phyloP scores from a whole-genome alignment of 139 green algal species.

The Chlorella sp. region DNA sequence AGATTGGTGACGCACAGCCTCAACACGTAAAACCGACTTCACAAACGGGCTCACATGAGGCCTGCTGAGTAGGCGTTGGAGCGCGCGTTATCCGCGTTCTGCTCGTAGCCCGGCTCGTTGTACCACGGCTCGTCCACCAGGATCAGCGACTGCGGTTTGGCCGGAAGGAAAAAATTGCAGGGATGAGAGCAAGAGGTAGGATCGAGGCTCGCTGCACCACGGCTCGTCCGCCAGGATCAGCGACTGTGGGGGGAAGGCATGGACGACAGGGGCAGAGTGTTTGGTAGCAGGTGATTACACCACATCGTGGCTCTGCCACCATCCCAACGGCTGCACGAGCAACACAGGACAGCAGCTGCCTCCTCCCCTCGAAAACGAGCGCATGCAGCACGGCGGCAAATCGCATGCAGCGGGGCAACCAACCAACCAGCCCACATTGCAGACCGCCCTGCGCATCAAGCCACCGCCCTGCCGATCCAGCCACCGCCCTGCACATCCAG shows the following conservation, averaged over 20 bases:
- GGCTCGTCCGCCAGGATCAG: slow-evolving; percentile 64
- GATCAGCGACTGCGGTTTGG: background rate
- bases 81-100: slow-evolving; percentile 49
- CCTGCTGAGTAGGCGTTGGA: slow-evolving; percentile 36
- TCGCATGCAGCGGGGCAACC: background rate
- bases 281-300: too few species aligned
- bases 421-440: too few species aligned
- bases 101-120: slow-evolving; percentile 75
- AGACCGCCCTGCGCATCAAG: too few species aligned
- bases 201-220: slow-evolving; percentile 22
- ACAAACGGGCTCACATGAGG: slow-evolving; percentile 52
- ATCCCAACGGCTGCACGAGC: too few species aligned
- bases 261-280: slow-evolving; percentile 50
- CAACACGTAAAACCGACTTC: too few species aligned
- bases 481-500: too few species aligned
- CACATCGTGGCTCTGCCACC: too few species aligned
- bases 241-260: slow-evolving; percentile 57
- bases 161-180: background rate
- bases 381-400: background rate
- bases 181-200: background rate
- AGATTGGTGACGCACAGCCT: too few species aligned
- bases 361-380: too few species aligned
- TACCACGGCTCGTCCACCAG: slow-evolving; percentile 69
- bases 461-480: too few species aligned
- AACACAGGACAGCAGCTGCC: too few species aligned